These are phyloP conservation scores for Hypomontagnella monticulosa DNA, from an alignment of 495 filamentous ascomycete species.

Conservation along the genomic window DNA sequence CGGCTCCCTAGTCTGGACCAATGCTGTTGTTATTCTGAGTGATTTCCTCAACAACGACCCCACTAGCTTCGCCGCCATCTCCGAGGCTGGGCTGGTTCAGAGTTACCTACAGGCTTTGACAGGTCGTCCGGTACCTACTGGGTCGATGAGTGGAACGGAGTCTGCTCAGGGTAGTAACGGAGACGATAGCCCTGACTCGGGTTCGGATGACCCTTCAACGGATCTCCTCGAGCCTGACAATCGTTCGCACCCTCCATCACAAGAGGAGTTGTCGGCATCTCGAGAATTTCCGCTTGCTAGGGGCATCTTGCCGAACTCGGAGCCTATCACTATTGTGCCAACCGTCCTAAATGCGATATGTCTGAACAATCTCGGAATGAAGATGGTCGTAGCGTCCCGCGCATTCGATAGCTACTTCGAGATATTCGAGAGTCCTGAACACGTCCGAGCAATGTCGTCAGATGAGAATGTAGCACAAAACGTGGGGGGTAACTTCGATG, in stretches of 20 bases:
- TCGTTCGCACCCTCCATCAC: slow-evolving; percentile 56
- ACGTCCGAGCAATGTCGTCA: slow-evolving; percentile 80
- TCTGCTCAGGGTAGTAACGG: slow-evolving; percentile 37
- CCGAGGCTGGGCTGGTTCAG: slow-evolving; percentile 89
- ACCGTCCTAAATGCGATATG: slow-evolving; percentile 93
- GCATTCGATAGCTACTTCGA: slow-evolving; percentile 89
- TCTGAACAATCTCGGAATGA: slow-evolving; percentile 86
- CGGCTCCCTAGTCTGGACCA: slow-evolving; percentile 93
- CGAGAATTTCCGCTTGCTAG: slow-evolving; percentile 64
- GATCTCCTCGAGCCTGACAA: slow-evolving; percentile 53
- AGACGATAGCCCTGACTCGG: slow-evolving; percentile 50
- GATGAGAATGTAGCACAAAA: slow-evolving; percentile 72
- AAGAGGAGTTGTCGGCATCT: slow-evolving; percentile 52
- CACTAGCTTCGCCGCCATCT: slow-evolving; percentile 94
- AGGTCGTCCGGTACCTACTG: slow-evolving; percentile 58
- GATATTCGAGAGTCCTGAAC: slow-evolving; percentile 90
- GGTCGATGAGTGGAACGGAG: slow-evolving; percentile 49
- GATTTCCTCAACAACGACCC: slow-evolving; percentile 99
- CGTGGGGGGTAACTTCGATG: slow-evolving; percentile 88
- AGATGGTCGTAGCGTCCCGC: slow-evolving; percentile 83
- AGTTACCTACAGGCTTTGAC: slow-evolving; percentile 84
- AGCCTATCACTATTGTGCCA: slow-evolving; percentile 87
- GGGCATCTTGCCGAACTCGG: slow-evolving; percentile 82
- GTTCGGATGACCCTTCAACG: slow-evolving; percentile 50
- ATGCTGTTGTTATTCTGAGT: slow-evolving; percentile 86